Conservation (phyloP, 768 basidiomycete genomes). For the Collybia sp. region DNA sequence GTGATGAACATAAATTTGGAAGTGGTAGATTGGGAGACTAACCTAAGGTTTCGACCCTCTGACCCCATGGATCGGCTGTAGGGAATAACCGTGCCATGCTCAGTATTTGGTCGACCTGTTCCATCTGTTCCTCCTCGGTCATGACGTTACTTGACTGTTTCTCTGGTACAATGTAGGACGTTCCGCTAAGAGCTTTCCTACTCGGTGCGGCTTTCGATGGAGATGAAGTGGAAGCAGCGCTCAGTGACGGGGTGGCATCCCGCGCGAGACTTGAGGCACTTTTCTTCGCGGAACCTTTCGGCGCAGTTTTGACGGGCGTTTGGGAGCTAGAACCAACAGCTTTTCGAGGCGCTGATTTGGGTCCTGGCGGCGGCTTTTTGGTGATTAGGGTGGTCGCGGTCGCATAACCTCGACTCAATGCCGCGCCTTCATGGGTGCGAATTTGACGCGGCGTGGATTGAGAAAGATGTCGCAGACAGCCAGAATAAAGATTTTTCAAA, state of each 20-base stretch:
- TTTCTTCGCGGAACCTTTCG: conserved; percentile 1
- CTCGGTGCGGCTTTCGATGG: background rate
- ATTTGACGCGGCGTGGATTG: too few species aligned
- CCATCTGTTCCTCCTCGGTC: conserved; percentile 27
- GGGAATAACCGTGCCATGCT: conserved; percentile 27
- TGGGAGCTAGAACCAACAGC: background rate
- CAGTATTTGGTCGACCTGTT: conserved; percentile 31
- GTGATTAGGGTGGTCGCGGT: conserved; percentile 11
- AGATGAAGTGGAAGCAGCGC: background rate
- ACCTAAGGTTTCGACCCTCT: conserved; percentile 36
- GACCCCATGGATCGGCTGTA: conserved; percentile 38
- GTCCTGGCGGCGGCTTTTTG: conserved; percentile 5
- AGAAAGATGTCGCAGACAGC: conserved; percentile 3
- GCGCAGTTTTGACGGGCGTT: background rate
- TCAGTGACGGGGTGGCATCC: background rate
- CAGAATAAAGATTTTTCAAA: conserved; percentile 7
- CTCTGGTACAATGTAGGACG: conserved; percentile 6
- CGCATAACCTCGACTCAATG: conserved; percentile 9
- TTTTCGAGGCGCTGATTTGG: background rate
- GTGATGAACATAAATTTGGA: conserved; percentile 15
- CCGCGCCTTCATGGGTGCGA: background rate
- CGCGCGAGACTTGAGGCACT: background rate
- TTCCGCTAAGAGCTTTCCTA: background rate
- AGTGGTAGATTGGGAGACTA: background rate
- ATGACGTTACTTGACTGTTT: conserved; percentile 13